Conservation (phyloP, 306 rosid species). For the Pterocarpus santalinus region DNA sequence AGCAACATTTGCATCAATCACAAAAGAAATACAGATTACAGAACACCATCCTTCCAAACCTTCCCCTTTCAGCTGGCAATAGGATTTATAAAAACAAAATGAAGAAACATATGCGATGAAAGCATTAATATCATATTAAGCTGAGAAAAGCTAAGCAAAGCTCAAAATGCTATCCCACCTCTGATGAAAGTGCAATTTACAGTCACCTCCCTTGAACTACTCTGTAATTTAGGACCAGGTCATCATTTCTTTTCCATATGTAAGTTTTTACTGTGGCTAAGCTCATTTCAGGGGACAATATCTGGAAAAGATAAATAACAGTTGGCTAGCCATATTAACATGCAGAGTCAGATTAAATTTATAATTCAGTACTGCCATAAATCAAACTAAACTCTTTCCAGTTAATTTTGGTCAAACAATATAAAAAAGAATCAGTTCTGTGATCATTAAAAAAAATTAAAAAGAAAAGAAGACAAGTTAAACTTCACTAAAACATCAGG, state of each 20-base stretch:
- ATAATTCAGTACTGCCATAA: background rate
- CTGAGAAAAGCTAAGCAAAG: conserved; percentile 24
- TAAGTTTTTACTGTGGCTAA: conserved; percentile 87
- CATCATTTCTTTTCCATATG: conserved; percentile 88
- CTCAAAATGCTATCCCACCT: conserved; percentile 43
- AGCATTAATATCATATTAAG: conserved; percentile 4
- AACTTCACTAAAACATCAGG: background rate
- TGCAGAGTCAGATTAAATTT: background rate
- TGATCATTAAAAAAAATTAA: background rate
- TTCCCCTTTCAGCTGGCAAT: background rate
- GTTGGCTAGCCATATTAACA: conserved; percentile 2
- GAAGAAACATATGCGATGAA: background rate
- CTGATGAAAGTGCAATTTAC: conserved; percentile 22
- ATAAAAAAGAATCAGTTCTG: background rate
- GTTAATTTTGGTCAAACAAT: background rate
- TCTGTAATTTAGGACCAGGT: conserved; percentile 81
- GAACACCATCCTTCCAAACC: conserved; percentile 20
- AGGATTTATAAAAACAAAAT: background rate
- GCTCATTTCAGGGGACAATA: conserved; percentile 80
- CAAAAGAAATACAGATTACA: background rate
- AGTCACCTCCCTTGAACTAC: conserved; percentile 75
- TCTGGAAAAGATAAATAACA: conserved; percentile 57
- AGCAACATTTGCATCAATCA: conserved; percentile 16
- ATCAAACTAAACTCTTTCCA: conserved; percentile 1
- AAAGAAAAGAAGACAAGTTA: conserved; percentile 1